These are phyloP conservation scores for Trichoderma simmonsii DNA, from an alignment of 2,329 filamentous ascomycete species.

Conservation along the genomic window DNA sequence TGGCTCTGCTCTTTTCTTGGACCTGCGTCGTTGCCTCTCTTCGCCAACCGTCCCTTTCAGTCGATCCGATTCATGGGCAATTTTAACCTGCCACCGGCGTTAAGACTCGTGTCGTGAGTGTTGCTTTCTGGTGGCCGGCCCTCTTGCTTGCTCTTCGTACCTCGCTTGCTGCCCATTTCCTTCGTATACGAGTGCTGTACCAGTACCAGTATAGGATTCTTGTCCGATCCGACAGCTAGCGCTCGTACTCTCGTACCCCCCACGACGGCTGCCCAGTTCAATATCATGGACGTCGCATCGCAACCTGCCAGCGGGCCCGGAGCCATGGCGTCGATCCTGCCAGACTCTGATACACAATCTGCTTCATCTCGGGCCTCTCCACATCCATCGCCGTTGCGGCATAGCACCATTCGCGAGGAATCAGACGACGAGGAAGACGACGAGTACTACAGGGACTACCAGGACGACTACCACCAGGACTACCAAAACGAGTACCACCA, in stretches of 20 bases:
- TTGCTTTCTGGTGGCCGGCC: conserved; percentile 10
- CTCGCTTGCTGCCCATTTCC: too few species aligned
- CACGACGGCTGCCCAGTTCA: neutral
- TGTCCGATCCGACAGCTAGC: neutral
- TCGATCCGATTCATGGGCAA: conserved; percentile 19
- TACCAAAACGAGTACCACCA: neutral
- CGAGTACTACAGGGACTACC: conserved; percentile 10
- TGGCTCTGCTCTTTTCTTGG: neutral
- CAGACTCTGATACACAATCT: conserved; percentile 37
- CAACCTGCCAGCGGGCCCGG: conserved; percentile 18
- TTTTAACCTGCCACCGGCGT: conserved; percentile 20
- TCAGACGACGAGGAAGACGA: neutral
- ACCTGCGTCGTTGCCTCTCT: neutral
- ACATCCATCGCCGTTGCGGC: conserved; percentile 15
- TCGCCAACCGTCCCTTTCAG: conserved; percentile 9
- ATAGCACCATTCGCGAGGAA: neutral
- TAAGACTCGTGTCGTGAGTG: conserved; percentile 5
- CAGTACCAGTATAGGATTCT: too few species aligned
- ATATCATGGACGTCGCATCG: conserved; percentile 26
- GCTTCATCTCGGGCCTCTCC: conserved; percentile 36
- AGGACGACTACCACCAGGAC: neutral
- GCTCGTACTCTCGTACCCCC: conserved; percentile 19
- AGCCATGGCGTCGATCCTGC: conserved; percentile 20
- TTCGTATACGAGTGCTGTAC: too few species aligned
- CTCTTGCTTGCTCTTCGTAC: neutral